A percentile compares a stretch with the other conserved stretches of the same genome.
Conservation (phyloP, 345 rosid species). For the Hypericum androsaemum region DNA sequence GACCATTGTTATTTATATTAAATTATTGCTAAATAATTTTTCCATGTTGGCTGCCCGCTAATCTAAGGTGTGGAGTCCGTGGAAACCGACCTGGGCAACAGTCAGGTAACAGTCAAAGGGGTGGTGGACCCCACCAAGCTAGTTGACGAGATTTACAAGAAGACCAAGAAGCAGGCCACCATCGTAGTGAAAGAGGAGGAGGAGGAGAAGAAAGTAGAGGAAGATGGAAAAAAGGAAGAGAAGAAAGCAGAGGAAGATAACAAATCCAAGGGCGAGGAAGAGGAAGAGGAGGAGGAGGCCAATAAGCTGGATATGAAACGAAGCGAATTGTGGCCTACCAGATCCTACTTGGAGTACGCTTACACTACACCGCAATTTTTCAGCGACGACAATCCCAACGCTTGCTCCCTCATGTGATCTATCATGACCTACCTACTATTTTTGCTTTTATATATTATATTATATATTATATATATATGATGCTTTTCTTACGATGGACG, state of each 20-base stretch:
- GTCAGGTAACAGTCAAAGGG: conserved; percentile 42
- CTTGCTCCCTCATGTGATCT: conserved; percentile 47
- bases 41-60: neutral
- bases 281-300: conserved; percentile 19
- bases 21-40: neutral
- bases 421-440: neutral
- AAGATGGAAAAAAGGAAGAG: conserved; percentile 36
- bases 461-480: neutral
- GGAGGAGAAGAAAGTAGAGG: neutral
- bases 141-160: conserved; percentile 37
- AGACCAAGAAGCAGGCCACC: conserved; percentile 43
- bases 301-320: conserved; percentile 28
- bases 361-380: conserved; percentile 36
- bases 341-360: conserved; percentile 25
- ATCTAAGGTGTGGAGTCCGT: conserved; percentile 58
- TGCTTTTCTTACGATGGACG: too few species aligned
- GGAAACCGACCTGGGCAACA: conserved; percentile 36
- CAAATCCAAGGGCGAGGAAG: conserved; percentile 15
- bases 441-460: neutral
- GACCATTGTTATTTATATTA: neutral
- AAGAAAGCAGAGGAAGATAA: conserved; percentile 27
- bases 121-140: conserved; percentile 41
- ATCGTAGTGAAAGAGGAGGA: conserved; percentile 22
- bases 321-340: conserved; percentile 41
- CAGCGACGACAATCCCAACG: conserved; percentile 70